These are phyloP conservation scores for grape (Vitis vinifera) DNA, from an alignment of 164 flowering plant genomes.

Conservation along the genomic window DNA sequence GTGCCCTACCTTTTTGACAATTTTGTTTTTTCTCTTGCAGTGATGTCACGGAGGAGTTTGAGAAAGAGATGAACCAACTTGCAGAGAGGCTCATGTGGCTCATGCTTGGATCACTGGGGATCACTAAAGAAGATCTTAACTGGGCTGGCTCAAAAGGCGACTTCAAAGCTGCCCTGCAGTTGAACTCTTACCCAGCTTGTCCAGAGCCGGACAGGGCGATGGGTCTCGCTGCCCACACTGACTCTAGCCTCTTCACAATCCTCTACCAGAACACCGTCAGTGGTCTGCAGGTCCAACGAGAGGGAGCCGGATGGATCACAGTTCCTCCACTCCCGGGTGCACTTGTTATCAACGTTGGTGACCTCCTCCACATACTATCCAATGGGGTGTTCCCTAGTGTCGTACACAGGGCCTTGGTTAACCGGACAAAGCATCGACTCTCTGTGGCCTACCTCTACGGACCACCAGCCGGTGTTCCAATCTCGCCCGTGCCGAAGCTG, in stretches of 20 bases:
- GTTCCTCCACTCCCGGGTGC: slow-evolving; percentile 68
- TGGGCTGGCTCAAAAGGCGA: slow-evolving; percentile 58
- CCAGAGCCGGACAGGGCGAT: slow-evolving; percentile 92
- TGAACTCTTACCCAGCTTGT: slow-evolving; percentile 87
- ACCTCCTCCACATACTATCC: slow-evolving; percentile 84
- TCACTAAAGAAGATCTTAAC: slow-evolving; percentile 49
- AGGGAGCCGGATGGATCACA: slow-evolving; percentile 65
- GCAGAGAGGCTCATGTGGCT: slow-evolving; percentile 58
- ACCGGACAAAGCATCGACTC: slow-evolving; percentile 39
- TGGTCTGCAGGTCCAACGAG: slow-evolving; percentile 71
- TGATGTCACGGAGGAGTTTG: slow-evolving; percentile 65
- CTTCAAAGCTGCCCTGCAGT: slow-evolving; percentile 48
- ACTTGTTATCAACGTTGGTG: slow-evolving; percentile 78
- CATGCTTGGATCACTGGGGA: slow-evolving; percentile 61
- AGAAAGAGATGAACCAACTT: slow-evolving; percentile 63
- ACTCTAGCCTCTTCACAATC: slow-evolving; percentile 80
- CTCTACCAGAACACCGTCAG: slow-evolving; percentile 73
- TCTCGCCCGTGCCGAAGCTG: slow-evolving; percentile 54
- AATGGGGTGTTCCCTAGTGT: slow-evolving; percentile 60
- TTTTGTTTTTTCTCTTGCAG: slow-evolving; percentile 32
- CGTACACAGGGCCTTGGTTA: slow-evolving; percentile 64
- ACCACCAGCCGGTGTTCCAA: slow-evolving; percentile 39
- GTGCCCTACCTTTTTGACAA: neutral
- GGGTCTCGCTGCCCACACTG: slow-evolving; percentile 95
- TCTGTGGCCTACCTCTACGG: slow-evolving; percentile 65